phyloP scores from a whole-genome alignment of 2,329 filamentous ascomycete species.

The Pleoardoris graminearum region DNA sequence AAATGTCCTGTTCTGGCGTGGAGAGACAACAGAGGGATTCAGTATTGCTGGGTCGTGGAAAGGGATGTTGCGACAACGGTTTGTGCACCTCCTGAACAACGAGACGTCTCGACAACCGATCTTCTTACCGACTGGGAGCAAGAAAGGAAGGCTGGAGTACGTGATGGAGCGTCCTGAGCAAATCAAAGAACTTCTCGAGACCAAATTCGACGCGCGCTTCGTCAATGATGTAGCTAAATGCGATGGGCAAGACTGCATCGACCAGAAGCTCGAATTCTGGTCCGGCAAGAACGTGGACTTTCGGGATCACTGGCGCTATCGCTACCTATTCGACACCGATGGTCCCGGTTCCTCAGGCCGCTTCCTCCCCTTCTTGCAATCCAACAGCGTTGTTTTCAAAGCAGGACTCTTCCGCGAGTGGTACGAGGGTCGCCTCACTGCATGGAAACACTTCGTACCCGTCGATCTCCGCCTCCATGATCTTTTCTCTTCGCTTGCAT shows the following conservation, averaged over 20 bases:
- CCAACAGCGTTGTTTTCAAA: constrained; percentile 69
- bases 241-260: constrained; percentile 56
- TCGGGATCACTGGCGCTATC: constrained; percentile 64
- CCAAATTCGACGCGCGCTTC: constrained; percentile 60
- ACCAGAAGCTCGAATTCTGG: constrained; percentile 58
- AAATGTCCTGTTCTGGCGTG: constrained; percentile 73
- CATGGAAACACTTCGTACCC: constrained; percentile 83
- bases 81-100: constrained; percentile 63
- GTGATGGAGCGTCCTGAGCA: constrained; percentile 57
- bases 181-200: constrained; percentile 58
- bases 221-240: constrained; percentile 62
- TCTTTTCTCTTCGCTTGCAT: constrained; percentile 73
- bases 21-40: constrained; percentile 60
- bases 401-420: constrained; percentile 75
- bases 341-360: constrained; percentile 67
- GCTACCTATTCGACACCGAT: constrained; percentile 74
- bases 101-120: constrained; percentile 35
- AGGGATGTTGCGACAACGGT: constrained; percentile 70
- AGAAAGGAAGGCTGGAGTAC: constrained; percentile 57
- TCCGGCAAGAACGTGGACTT: constrained; percentile 53
- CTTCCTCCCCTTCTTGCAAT: constrained; percentile 67
- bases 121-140: constrained; percentile 53
- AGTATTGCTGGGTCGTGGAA: constrained; percentile 61
- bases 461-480: constrained; percentile 73
- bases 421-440: constrained; percentile 72